Evolutionary conservation across 768 basidiomycete genomes (phyloP), one percentile per base, ranked within the genome.

Genomic region (Rhodocollybia butyracea): DNA sequence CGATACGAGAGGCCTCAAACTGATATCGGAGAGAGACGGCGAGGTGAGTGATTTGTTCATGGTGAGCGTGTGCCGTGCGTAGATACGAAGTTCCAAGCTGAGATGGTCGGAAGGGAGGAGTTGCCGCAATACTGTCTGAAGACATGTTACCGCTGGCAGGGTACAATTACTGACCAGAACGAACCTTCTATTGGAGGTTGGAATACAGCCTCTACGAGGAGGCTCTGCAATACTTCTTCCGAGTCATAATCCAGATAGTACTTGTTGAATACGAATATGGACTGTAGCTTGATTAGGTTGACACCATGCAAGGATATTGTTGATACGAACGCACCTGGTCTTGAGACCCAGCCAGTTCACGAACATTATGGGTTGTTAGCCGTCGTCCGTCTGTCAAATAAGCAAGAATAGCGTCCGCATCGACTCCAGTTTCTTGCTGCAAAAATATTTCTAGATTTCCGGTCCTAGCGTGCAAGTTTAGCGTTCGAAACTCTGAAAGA

Each of bases 261-360:
- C 63, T 90, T 91, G 71, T 92, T 93, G 71, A 89, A 94, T 5
- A 93, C 88, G 63, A 82, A 93, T 57, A 94, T 86, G 6, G 83
- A 77, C 91, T 74, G 51, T 54, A 29, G 24, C 17, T 30, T 19
- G 46, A 43, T 46, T 39, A 12, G 48, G 31, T 8, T 24, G 2
- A 21, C 15, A 29, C 13, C 27, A 19, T 36, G 30, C 22, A 36
- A 19, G 43, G n/a, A n/a, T n/a, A n/a, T n/a, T n/a, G 19, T n/a
- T 12, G 40, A 31, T 8, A 40, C 12, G 5, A 32, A 66, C 77
- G 48, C 47, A 89, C 90, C 78, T 91, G 89, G 69, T 89, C 88
- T 63, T 85, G 82, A 21, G 81, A 74, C 46, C 86, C 86, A 32
- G 83, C 88, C 36, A 94, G 71, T 61, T 94, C 91, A 32, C 88